phyloP scores from a whole-genome alignment of 257 asterid genomes.

The Przewalskia tangutica region DNA sequence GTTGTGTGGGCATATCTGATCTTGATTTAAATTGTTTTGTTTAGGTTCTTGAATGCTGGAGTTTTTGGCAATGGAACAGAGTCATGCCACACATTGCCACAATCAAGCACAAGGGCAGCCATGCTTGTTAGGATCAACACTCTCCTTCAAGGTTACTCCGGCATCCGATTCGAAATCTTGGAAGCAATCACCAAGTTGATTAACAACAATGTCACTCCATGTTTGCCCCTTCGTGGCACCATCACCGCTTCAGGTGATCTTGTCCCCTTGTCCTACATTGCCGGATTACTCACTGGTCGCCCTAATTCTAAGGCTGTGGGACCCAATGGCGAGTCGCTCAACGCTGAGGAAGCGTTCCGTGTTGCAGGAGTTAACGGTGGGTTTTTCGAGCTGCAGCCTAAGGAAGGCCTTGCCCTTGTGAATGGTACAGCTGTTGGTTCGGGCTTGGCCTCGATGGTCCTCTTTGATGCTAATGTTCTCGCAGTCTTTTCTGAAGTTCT shows the following conservation, averaged over 20 bases:
- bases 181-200: conserved; percentile 43
- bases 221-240: conserved; percentile 47
- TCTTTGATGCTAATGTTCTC: conserved; percentile 32
- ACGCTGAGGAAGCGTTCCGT: conserved; percentile 29
- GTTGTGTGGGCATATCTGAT: background rate
- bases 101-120: conserved; percentile 45
- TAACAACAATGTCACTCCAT: conserved; percentile 40
- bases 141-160: conserved; percentile 48
- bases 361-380: conserved; percentile 28
- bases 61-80: conserved; percentile 39
- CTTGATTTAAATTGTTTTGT: background rate
- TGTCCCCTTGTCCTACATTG: conserved; percentile 45
- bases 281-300: conserved; percentile 38
- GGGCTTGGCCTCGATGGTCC: conserved; percentile 42
- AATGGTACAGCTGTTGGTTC: conserved; percentile 51
- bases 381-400: conserved; percentile 42
- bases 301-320: conserved; percentile 40
- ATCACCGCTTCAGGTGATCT: conserved; percentile 45
- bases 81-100: conserved; percentile 31
- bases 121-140: conserved; percentile 51
- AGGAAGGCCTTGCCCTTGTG: conserved; percentile 46
- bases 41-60: conserved; percentile 45
- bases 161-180: conserved; percentile 43
- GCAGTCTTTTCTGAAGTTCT: conserved; percentile 28
- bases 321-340: conserved; percentile 30